phyloP scores from a whole-genome alignment of 148 eudicot genomes.

The Fagopyrum esculentum region DNA sequence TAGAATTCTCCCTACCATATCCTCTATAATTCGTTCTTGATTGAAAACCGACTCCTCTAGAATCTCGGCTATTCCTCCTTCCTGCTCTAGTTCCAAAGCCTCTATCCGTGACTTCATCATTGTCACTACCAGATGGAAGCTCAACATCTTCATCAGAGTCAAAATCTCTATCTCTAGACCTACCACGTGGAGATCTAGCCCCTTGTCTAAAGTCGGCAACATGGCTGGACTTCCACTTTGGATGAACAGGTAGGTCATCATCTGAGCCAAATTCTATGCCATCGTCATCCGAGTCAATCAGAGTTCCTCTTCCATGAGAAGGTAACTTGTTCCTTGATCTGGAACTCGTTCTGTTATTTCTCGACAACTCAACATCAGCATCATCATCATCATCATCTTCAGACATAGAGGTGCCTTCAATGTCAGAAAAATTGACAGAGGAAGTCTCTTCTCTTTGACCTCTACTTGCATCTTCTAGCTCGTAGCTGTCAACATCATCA shows the following conservation, averaged over 20 bases:
- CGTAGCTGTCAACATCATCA: slow-evolving; percentile 72
- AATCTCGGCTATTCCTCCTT: slow-evolving; percentile 20
- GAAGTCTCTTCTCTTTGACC: slow-evolving; percentile 32
- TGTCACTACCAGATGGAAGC: slow-evolving; percentile 41
- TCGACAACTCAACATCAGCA: slow-evolving; percentile 15
- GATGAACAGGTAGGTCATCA: slow-evolving; percentile 68
- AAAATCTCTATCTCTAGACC: slow-evolving; percentile 20
- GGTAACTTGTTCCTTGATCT: slow-evolving; percentile 24
- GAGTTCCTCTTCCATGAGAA: slow-evolving; percentile 19
- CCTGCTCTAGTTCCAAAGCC: slow-evolving; percentile 19
- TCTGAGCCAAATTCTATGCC: slow-evolving; percentile 51
- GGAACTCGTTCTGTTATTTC: slow-evolving; percentile 21
- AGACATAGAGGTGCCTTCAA: slow-evolving; percentile 60
- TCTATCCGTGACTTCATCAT: slow-evolving; percentile 35
- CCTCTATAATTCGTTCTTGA: slow-evolving; percentile 27
- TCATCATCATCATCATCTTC: slow-evolving; percentile 42
- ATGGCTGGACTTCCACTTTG: slow-evolving; percentile 71
- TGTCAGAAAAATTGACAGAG: slow-evolving; percentile 63
- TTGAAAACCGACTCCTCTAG: slow-evolving; percentile 18
- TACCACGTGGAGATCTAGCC: slow-evolving; percentile 26
- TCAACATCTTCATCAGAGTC: slow-evolving; percentile 53
- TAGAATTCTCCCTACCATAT: background rate
- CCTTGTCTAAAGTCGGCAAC: slow-evolving; percentile 39
- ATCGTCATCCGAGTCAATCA: slow-evolving; percentile 40
- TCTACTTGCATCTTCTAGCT: slow-evolving; percentile 50